phyloP scores from a whole-genome alignment of 2,329 filamentous ascomycete genomes.

The Dothideomycetes sp. region DNA sequence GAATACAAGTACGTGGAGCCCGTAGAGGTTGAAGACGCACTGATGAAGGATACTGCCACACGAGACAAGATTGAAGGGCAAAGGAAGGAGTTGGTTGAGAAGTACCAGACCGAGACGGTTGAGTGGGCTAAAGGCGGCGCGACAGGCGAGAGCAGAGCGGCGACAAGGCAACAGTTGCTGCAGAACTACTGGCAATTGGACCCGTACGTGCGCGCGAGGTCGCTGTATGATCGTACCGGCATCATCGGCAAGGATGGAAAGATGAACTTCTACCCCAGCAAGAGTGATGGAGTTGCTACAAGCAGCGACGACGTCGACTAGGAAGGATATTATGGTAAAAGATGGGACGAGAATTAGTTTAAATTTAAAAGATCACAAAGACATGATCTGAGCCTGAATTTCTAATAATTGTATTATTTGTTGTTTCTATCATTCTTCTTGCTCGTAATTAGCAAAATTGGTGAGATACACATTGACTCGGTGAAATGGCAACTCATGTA shows the following conservation, averaged over 20 bases:
- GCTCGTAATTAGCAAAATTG: too few species aligned
- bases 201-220: constrained; percentile 72
- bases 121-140: constrained; percentile 58
- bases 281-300: constrained; percentile 15
- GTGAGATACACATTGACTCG: too few species aligned
- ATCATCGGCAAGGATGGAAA: constrained; percentile 59
- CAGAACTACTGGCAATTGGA: constrained; percentile 84
- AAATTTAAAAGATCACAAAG: background rate
- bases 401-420: too few species aligned
- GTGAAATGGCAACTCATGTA: too few species aligned
- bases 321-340: background rate
- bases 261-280: constrained; percentile 64
- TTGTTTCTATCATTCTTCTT: too few species aligned
- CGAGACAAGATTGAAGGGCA: constrained; percentile 55
- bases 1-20: constrained; percentile 76
- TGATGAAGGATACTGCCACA: constrained; percentile 55
- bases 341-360: background rate
- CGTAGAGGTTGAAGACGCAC: constrained; percentile 61
- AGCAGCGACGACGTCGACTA: constrained; percentile 29
- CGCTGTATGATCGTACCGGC: constrained; percentile 75
- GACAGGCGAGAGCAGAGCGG: constrained; percentile 45
- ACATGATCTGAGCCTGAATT: background rate
- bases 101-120: constrained; percentile 65
- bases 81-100: constrained; percentile 56
- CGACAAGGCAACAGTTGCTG: constrained; percentile 42